Conservation (phyloP, 2,329 filamentous ascomycete species). For the Beauveria bassiana region DNA sequence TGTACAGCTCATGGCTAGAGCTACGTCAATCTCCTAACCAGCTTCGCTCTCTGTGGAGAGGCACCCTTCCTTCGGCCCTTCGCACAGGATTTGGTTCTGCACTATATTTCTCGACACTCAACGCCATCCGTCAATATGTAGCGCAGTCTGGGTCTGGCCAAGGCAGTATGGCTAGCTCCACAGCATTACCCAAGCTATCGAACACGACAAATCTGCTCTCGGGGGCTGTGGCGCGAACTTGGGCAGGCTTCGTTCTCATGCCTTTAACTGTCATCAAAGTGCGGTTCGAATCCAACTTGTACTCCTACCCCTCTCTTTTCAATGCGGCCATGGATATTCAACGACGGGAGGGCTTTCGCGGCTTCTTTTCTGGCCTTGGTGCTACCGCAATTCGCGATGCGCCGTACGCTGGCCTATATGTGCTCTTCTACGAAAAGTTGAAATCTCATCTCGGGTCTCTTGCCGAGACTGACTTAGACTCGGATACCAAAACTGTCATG, state of each 20-base stretch:
- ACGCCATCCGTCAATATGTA: conserved; percentile 63
- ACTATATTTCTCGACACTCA: conserved; percentile 87
- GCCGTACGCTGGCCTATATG: conserved; percentile 93
- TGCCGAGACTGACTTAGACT: not conserved
- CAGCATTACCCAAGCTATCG: conserved; percentile 71
- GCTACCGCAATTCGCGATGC: conserved; percentile 89
- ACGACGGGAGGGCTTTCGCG: conserved; percentile 62
- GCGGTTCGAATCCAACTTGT: conserved; percentile 83
- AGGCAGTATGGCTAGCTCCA: conserved; percentile 40
- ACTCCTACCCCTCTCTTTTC: conserved; percentile 70
- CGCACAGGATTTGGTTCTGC: conserved; percentile 89
- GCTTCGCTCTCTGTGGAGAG: conserved; percentile 77
- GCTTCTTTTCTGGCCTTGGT: conserved; percentile 90
- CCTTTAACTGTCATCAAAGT: conserved; percentile 95
- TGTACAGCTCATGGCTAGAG: conserved; percentile 33
- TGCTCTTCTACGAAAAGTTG: conserved; percentile 83
- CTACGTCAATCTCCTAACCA: conserved; percentile 50
- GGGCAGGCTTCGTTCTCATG: conserved; percentile 88
- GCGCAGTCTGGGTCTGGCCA: conserved; percentile 16
- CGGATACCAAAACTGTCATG: conserved; percentile 20
- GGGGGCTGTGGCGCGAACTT: conserved; percentile 74
- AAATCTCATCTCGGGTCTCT: conserved; percentile 51
- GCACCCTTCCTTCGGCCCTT: conserved; percentile 84
- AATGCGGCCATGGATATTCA: conserved; percentile 70
- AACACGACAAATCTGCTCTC: conserved; percentile 80